phyloP scores from a whole-genome alignment of 2,329 filamentous ascomycete genomes.

The Venturia nashicola region DNA sequence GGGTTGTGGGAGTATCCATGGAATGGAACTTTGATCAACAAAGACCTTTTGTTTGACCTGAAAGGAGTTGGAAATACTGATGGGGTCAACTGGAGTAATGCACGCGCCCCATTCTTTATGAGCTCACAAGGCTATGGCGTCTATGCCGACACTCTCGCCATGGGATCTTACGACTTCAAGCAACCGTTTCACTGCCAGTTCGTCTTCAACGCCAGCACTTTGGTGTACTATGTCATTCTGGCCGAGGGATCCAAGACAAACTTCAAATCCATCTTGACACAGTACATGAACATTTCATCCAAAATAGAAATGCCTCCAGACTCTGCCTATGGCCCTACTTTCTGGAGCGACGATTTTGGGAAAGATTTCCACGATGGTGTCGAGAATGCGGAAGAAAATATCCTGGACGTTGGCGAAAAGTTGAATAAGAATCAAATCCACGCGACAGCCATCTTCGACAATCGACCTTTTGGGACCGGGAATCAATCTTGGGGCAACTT shows the following conservation, averaged over 20 bases:
- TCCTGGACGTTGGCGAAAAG: constrained; percentile 23
- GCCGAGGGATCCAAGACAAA: constrained; percentile 3
- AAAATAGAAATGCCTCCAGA: constrained; percentile 21
- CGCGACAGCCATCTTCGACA: constrained; percentile 22
- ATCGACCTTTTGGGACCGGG: constrained; percentile 21
- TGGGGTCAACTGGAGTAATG: constrained; percentile 24
- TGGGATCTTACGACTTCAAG: constrained; percentile 21
- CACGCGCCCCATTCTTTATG: constrained; percentile 24
- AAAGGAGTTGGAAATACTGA: constrained; percentile 19
- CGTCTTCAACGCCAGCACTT: constrained; percentile 18
- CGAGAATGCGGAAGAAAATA: constrained; percentile 22
- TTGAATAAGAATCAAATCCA: constrained; percentile 20
- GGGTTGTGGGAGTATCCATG: constrained; percentile 21
- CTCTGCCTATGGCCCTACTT: constrained; percentile 21
- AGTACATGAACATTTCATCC: constrained; percentile 19
- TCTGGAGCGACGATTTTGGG: constrained; percentile 25
- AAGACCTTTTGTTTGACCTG: constrained; percentile 17
- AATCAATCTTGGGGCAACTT: constrained; percentile 23
- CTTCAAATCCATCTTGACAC: constrained; percentile 17
- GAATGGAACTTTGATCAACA: constrained; percentile 15
- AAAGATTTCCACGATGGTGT: constrained; percentile 22
- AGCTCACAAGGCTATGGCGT: constrained; percentile 21
- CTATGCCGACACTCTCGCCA: constrained; percentile 21
- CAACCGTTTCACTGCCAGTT: constrained; percentile 17
- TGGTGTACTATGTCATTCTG: constrained; percentile 19